Evolutionary conservation across 2,329 filamentous ascomycete genomes (phyloP).

Genomic region (Arthrobotrys sinensis): DNA sequence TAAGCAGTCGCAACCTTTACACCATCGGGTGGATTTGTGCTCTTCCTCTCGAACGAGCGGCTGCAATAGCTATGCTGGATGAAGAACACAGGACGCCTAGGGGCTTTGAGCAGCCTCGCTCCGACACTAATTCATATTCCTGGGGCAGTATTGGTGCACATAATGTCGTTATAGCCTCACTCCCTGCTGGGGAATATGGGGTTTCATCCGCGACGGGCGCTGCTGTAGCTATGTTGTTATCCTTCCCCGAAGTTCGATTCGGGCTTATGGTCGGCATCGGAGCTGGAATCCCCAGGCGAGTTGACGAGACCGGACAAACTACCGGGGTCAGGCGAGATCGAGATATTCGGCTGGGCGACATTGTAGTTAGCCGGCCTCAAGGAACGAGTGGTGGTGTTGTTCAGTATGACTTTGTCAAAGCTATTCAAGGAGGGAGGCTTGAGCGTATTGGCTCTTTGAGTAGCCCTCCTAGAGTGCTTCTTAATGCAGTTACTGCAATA

Average conservation of each 20-base stretch:
- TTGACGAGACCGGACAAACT: conserved; percentile 61
- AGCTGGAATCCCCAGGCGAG: conserved; percentile 59
- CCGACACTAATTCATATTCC: conserved; percentile 65
- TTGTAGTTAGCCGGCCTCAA: conserved; percentile 65
- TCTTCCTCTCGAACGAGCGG: no score
- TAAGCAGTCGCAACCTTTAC: no score
- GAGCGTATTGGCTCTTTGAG: neutral
- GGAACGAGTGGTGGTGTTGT: conserved; percentile 63
- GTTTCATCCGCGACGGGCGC: conserved; percentile 64
- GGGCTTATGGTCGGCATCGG: conserved; percentile 64
- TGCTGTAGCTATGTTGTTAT: conserved; percentile 65
- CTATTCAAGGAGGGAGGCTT: conserved; percentile 22
- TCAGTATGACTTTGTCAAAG: conserved; percentile 66
- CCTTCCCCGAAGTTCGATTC: conserved; percentile 64
- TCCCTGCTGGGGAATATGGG: conserved; percentile 63
- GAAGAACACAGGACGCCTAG: no score
- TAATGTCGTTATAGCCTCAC: conserved; percentile 65
- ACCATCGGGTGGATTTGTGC: no score
- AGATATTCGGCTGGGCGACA: conserved; percentile 67
- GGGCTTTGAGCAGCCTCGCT: no score
- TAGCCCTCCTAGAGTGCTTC: no score
- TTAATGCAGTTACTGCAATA: neutral
- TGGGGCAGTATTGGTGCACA: conserved; percentile 65
- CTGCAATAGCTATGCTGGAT: no score
- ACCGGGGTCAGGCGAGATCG: neutral